Percentiles rank a stretch among this genome's conserved stretches.
phyloP scores from a whole-genome alignment of 2,329 filamentous ascomycete genomes.

The Penicillium aurantiogriseum region DNA sequence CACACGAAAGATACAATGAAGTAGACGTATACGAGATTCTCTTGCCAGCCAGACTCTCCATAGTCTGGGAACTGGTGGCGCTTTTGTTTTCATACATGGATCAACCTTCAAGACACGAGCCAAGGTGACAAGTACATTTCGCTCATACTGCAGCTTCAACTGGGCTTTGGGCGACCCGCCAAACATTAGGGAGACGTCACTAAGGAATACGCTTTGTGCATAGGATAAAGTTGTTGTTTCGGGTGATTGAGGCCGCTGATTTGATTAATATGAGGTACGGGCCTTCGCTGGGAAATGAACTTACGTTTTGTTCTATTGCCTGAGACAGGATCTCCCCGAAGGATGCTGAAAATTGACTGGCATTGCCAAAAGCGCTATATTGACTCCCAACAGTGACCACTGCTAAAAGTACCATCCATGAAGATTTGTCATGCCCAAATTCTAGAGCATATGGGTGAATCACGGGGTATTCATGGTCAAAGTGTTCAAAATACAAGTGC shows the following conservation, averaged over 20 bases:
- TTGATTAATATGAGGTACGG: neutral
- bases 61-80: neutral
- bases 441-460: conserved; percentile 1
- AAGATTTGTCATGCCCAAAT: neutral
- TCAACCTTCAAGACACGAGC: conserved; percentile 1
- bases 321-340: neutral
- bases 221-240: conserved; percentile 2
- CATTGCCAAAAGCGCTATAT: conserved; percentile 1
- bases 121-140: neutral
- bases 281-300: neutral
- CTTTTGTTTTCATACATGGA: neutral
- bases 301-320: conserved; percentile 1
- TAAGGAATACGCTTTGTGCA: conserved; percentile 1
- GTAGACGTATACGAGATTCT: conserved; percentile 2
- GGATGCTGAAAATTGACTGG: neutral
- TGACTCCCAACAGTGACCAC: conserved; percentile 3
- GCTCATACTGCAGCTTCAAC: conserved; percentile 3
- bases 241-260: neutral
- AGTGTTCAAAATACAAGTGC: conserved; percentile 4
- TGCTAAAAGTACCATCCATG: conserved; percentile 1
- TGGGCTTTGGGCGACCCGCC: neutral
- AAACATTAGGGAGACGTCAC: neutral
- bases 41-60: conserved; percentile 3
- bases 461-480: conserved; percentile 1
- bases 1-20: conserved; percentile 2